Conservation (phyloP, 305 asterid species). For the Fraxinus paxiana region DNA sequence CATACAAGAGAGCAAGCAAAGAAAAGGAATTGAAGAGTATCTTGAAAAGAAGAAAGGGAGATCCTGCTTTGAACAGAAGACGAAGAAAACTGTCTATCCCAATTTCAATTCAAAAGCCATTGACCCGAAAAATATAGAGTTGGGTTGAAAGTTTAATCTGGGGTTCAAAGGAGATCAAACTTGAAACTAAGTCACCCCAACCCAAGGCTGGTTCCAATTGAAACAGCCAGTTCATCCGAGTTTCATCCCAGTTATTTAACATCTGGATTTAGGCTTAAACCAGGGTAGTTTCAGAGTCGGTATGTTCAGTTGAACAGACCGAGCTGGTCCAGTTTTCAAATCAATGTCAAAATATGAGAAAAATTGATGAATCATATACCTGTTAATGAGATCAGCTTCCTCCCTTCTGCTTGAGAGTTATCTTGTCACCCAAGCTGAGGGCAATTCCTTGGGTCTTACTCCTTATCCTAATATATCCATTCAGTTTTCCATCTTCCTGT, state of each 20-base stretch:
- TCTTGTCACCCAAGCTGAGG: conserved; percentile 98
- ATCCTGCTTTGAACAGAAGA: not conserved
- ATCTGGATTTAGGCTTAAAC: not conserved
- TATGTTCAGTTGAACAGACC: not conserved
- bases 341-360: not conserved
- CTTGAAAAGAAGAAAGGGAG: not conserved
- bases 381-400: conserved; percentile 50
- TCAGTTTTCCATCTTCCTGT: conserved; percentile 81
- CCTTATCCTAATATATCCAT: conserved; percentile 92
- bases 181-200: not conserved
- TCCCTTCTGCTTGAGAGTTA: conserved; percentile 97
- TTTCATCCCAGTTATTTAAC: not conserved
- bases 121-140: not conserved
- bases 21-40: not conserved
- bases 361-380: not conserved
- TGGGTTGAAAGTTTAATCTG: not conserved
- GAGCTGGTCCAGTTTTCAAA: not conserved
- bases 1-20: not conserved
- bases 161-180: not conserved
- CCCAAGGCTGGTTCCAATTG: not conserved
- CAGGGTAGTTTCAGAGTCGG: not conserved
- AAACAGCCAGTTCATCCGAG: not conserved
- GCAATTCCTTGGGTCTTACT: conserved; percentile 99
- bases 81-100: not conserved
- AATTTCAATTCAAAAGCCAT: not conserved